Evolutionary conservation across 257 asterid species (phyloP), one percentile per base, ranked within the genome.

Genomic region (Anisodus tanguticus): DNA sequence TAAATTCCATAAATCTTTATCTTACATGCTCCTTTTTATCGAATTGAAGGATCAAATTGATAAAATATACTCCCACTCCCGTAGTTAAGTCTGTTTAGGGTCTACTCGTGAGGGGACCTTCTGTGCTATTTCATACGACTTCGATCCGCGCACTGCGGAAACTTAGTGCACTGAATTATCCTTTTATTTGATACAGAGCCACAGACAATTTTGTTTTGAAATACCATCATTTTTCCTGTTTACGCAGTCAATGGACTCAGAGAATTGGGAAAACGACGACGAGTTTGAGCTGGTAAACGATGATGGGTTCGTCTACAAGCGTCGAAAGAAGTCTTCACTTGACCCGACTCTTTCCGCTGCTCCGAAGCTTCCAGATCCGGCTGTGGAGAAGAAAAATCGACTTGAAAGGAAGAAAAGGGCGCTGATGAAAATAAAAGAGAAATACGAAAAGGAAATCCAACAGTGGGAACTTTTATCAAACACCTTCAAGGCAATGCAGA

Each of bases 381-480:
- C 85, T 17, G 76, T 66, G 64, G 94, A 90, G 85, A 88, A 89
- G 88, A 89, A 86, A 85, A 87, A 87, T 79, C 95, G 90, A 76
- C 91, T 89, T 6, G 86, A 87, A 13, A 80, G 95, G 87, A 90
- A 86, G 95, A 95, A 86, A 87, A 86, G 64, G 66, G 88, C 90
- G 3, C 94, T 93, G 45, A 63, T 92, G 58, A 94, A 93, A 89
- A 87, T 94, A 89, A 90, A 84, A 72, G 89, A 87, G 0, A 90
- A 66, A 85, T 92, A 91, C 49, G 57, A 47, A 51, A 79, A 43
- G 2, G 98, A 95, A 90, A 91, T 95, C 59, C 83, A 83, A 51
- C 94, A 84, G 62, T 94, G 98, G 98, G 95, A 92, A 82, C 95
- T 87, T 88, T 88, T 92, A 84, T 93, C 97, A 87, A 95, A 88